These are phyloP conservation scores for Tetrahymena elliotti DNA, from an alignment of 73 alveolate genomes.

Conservation along the genomic window DNA sequence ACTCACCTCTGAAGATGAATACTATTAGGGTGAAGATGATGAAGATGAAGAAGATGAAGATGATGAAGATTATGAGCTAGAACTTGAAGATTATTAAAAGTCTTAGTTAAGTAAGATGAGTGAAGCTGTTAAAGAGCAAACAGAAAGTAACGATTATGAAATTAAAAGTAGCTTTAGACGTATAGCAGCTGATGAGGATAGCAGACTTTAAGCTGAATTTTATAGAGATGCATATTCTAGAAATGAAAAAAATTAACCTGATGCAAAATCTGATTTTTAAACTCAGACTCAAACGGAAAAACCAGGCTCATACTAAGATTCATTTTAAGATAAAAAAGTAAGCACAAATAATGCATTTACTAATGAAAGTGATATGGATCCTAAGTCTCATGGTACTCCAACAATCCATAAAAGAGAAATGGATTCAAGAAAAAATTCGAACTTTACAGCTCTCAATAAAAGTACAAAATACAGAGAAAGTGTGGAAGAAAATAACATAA, in stretches of 20 bases:
- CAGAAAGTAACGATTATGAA: neutral
- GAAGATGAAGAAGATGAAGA: neutral
- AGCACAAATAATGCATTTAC: neutral
- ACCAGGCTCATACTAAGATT: neutral
- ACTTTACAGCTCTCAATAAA: neutral
- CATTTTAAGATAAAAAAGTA: neutral
- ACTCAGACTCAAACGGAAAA: neutral
- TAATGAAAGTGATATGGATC: neutral
- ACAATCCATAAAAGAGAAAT: neutral
- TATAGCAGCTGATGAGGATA: neutral
- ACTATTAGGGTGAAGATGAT: neutral
- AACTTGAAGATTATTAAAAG: neutral
- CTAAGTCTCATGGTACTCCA: neutral
- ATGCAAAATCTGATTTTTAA: neutral
- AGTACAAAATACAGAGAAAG: neutral
- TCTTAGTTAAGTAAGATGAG: neutral
- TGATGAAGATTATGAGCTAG: neutral
- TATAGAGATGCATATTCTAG: neutral
- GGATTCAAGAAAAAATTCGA: neutral
- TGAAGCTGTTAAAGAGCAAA: neutral
- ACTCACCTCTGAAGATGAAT: neutral
- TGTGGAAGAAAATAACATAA: neutral
- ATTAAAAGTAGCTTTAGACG: neutral
- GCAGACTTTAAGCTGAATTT: neutral
- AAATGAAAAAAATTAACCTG: neutral